Evolutionary conservation across 2,329 filamentous ascomycete species (phyloP), one percentile per base, ranked within the genome.

Genomic region (Diaporthe amygdali): DNA sequence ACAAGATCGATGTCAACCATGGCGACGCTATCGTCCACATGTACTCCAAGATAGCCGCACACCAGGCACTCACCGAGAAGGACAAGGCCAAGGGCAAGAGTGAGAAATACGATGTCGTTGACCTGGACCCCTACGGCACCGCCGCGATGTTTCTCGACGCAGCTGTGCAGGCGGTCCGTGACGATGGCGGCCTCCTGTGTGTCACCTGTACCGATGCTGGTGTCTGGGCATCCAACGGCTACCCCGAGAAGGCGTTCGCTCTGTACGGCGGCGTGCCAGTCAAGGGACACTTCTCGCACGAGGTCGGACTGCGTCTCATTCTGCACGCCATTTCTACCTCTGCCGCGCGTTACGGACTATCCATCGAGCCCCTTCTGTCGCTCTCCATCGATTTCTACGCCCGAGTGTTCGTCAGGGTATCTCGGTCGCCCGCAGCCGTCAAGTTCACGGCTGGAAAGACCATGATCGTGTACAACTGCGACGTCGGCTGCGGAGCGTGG

Each of bases 191-290:
- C 5, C 86, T 99, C 47, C 87, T 99, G 5, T 98, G 95, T 79
- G 93, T 99, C 6, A 99, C 96, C 2, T 99, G 96, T 82, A 99
- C 96, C 0, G 96, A 99, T 81, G 95, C 96, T 12, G 95, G 93
- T 12, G 94, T 99, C 2, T 99, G 95, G 88, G 96, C 96, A 1
- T 97, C 96, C 0, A 93, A 94, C 76, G 94, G 95, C 69, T 99
- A 98, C 78, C 91, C 94, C 2, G 96, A 99, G 81, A 99, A 99
- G 85, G 90, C 94, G 3, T 99, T 92, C 80, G 92, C 96, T 1
- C 86, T 97, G n/a, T 99, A 99, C 78, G 96, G 96, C 4, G 96
- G 96, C 41, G 85, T 95, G 20, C 94, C 96, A 0, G 84, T 96
- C 72, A 97, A 97, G 82, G 95, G 95, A 0, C 86, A 89, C 63